Base-by-base conservation (phyloP, 1,284 basidiomycete species). In the Pisolithus thermaeus region DNA sequence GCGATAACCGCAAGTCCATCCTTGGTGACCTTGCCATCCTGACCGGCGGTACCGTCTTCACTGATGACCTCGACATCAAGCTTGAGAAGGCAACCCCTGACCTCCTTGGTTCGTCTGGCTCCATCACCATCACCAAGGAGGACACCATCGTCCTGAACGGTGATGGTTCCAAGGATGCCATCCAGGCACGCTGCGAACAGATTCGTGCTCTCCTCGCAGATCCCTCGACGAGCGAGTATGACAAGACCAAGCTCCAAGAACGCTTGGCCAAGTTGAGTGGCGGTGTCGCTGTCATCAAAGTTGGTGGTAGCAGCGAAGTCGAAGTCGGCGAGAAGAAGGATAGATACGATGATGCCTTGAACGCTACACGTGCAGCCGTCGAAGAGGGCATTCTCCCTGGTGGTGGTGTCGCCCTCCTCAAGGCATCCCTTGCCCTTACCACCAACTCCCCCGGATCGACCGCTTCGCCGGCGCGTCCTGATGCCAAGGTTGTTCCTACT, bases 241-340 rank as follows among this genome's bases (percentile, higher is more conserved):
- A 99, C 82, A 83, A 87, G 66, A 87, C 87, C 63, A 98, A 97
- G 78, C 82, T 98, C 57, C 94, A 97, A 72, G 96, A 98, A 73
- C 90, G 96, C 59, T 81, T 99, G 40, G 96, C 96, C 59, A 98
- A 99, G 81, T 79, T 98, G 52, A 83, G 81, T 41, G 95, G 96
- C 52, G 95, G 96, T 76, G 95, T 98, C 49, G 95, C 95, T 28
- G 95, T 98, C 70, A 97, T 98, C 83, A 94, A 92, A 74, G 96
- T 98, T 59, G 96, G 96, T 55, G 96, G 96, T 42, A 77, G 85
- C 46, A 87, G 81, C 56, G 96, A 98, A 73, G 95, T 98, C 53
- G 96, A 98, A 75, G 96, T 98, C 58, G 83, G 95, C 16, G 96
- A 99, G 81, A 98, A 98, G 90, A 98, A 98, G 84, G 96, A 98